Conservation (phyloP, 306 rosid genomes). For the Alnus glutinosa region DNA sequence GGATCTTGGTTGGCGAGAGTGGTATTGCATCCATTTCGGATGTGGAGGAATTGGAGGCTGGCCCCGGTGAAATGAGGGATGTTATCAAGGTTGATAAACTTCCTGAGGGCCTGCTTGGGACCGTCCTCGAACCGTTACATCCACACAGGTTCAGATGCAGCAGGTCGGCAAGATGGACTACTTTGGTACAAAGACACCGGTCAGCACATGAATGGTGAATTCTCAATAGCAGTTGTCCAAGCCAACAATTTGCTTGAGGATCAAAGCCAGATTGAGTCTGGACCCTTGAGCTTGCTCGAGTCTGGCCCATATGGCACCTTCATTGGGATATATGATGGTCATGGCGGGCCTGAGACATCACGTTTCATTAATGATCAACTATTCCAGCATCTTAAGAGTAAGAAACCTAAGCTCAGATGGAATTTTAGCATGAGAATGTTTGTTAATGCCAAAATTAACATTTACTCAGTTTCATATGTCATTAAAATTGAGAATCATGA, state of each 20-base stretch:
- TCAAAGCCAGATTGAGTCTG: slow-evolving; percentile 94
- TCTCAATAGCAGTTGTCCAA: slow-evolving; percentile 92
- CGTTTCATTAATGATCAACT: slow-evolving; percentile 75
- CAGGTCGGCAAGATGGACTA: slow-evolving; percentile 77
- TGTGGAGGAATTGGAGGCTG: slow-evolving; percentile 63
- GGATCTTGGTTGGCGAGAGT: slow-evolving; percentile 25
- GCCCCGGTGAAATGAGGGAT: slow-evolving; percentile 95
- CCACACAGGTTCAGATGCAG: slow-evolving; percentile 53
- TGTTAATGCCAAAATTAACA: slow-evolving; percentile 7
- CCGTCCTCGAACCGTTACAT: slow-evolving; percentile 48
- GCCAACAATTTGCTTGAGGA: slow-evolving; percentile 97
- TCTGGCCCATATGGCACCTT: slow-evolving; percentile 83
- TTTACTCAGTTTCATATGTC: not conserved
- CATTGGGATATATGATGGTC: slow-evolving; percentile 87
- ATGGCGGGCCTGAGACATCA: slow-evolving; percentile 95
- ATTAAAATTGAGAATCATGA: not conserved
- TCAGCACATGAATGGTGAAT: slow-evolving; percentile 84
- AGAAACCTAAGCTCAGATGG: slow-evolving; percentile 11
- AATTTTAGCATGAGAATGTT: slow-evolving; percentile 4
- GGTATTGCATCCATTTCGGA: slow-evolving; percentile 63
- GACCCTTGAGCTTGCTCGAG: slow-evolving; percentile 69
- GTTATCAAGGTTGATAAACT: slow-evolving; percentile 86
- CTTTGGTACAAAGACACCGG: slow-evolving; percentile 93
- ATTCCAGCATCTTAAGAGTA: slow-evolving; percentile 80
- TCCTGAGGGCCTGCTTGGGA: slow-evolving; percentile 82